phyloP scores from a whole-genome alignment of 1,139 yeast genomes.

The Geotrichum fermentans region DNA sequence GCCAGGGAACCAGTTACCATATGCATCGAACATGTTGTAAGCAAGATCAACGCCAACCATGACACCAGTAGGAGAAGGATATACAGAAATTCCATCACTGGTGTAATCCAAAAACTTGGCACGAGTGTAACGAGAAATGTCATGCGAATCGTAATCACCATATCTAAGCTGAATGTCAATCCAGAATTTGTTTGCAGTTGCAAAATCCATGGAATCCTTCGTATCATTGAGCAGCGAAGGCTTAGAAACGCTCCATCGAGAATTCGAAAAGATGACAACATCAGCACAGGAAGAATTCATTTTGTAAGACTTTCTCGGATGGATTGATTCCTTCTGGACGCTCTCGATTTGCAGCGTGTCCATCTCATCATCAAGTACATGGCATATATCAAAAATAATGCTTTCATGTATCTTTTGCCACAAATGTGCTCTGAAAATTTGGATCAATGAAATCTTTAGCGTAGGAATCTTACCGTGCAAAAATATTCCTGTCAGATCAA shows the following conservation, averaged over 20 bases:
- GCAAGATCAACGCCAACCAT: conserved; percentile 91
- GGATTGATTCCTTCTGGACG: conserved; percentile 88
- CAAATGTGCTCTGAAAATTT: conserved; percentile 93
- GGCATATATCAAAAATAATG: conserved; percentile 87
- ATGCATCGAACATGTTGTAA: conserved; percentile 91
- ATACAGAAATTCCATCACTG: conserved; percentile 74
- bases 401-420: conserved; percentile 99
- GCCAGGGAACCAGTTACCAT: conserved; percentile 97
- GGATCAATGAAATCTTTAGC: conserved; percentile 87
- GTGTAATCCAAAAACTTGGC: conserved; percentile 93
- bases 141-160: conserved; percentile 97
- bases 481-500: conserved; percentile 94
- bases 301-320: conserved; percentile 94
- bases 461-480: conserved; percentile 98
- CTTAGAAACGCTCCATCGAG: conserved; percentile 77
- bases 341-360: conserved; percentile 78
- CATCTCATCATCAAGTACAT: conserved; percentile 82
- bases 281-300: conserved; percentile 97
- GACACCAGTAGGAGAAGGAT: conserved; percentile 92
- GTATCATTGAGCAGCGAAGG: conserved; percentile 67
- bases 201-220: conserved; percentile 38
- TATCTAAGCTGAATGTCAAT: conserved; percentile 90
- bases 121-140: conserved; percentile 87
- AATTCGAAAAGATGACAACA: conserved; percentile 66
- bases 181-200: conserved; percentile 76